These are phyloP conservation scores for Ilex aquifolium DNA, from an alignment of 257 asterid genomes.

Conservation along the genomic window DNA sequence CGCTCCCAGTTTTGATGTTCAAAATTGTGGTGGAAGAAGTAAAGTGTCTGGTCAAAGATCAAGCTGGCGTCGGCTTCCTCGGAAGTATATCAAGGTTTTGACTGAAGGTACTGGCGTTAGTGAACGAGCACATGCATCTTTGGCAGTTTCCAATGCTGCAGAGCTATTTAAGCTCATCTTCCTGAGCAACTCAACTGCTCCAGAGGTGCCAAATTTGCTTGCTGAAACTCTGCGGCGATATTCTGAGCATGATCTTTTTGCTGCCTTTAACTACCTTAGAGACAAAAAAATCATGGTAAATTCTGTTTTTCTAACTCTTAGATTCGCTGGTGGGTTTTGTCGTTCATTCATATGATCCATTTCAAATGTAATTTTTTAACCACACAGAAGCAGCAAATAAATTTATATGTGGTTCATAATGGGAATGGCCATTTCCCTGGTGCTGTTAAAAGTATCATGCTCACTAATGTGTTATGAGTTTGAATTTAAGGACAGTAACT, in stretches of 20 bases:
- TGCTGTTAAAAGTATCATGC: no score
- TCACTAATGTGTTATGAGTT: no score
- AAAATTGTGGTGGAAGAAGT: conserved; percentile 30
- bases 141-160: conserved; percentile 88
- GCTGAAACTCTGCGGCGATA: conserved; percentile 89
- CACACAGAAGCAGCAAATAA: no score
- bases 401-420: no score
- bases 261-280: conserved; percentile 88
- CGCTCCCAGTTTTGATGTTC: conserved; percentile 32
- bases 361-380: neutral
- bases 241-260: conserved; percentile 94
- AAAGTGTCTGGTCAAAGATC: conserved; percentile 46
- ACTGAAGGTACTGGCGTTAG: conserved; percentile 33
- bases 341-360: neutral
- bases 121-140: conserved; percentile 60
- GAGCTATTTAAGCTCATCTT: conserved; percentile 91
- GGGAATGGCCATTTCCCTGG: no score
- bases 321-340: neutral
- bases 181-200: conserved; percentile 68
- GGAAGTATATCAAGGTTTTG: conserved; percentile 46
- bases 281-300: conserved; percentile 84
- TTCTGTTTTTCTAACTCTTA: conserved; percentile 12
- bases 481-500: no score
- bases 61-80: conserved; percentile 40
- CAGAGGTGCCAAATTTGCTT: conserved; percentile 60